A percentile compares a stretch with the other conserved stretches of the same genome.
Evolutionary conservation across 2,329 filamentous ascomycete species (phyloP).

Genomic region (Shiraia bambusicola): DNA sequence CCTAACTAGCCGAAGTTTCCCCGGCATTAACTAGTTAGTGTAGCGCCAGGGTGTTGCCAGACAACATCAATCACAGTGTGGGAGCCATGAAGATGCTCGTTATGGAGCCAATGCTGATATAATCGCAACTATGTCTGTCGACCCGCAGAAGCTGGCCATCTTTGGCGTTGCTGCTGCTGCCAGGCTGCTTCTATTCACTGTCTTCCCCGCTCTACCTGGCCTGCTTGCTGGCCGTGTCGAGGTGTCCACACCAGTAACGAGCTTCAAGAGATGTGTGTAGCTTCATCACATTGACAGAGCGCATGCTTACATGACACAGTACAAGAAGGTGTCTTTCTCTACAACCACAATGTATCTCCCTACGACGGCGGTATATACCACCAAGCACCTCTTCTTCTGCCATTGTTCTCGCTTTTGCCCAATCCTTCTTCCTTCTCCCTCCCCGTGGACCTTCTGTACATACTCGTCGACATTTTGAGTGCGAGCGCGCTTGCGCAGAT

Average conservation of each 20-base stretch:
- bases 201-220: constrained; percentile 81
- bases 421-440: constrained; percentile 66
- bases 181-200: constrained; percentile 74
- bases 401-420: constrained; percentile 86
- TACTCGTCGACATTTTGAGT: constrained; percentile 75
- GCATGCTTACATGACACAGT: constrained; percentile 55
- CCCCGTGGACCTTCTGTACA: constrained; percentile 78
- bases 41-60: constrained; percentile 17
- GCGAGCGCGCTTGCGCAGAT: constrained; percentile 78
- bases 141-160: constrained; percentile 64
- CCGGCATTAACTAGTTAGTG: constrained; percentile 22
- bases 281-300: neutral
- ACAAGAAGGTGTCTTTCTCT: constrained; percentile 94
- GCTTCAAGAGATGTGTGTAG: constrained; percentile 85
- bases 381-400: constrained; percentile 79
- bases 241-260: constrained; percentile 93
- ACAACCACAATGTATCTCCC: constrained; percentile 92
- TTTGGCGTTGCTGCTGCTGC: constrained; percentile 76
- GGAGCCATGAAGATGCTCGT: constrained; percentile 5
- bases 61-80: constrained; percentile 3
- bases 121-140: constrained; percentile 51
- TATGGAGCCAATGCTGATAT: constrained; percentile 1
- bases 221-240: constrained; percentile 89
- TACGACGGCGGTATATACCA: constrained; percentile 90
- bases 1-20: constrained; percentile 21